Percentiles rank a stretch among this genome's conserved stretches.
phyloP scores from a whole-genome alignment of 257 asterid species.

The Nicotiana obtusifolia region DNA sequence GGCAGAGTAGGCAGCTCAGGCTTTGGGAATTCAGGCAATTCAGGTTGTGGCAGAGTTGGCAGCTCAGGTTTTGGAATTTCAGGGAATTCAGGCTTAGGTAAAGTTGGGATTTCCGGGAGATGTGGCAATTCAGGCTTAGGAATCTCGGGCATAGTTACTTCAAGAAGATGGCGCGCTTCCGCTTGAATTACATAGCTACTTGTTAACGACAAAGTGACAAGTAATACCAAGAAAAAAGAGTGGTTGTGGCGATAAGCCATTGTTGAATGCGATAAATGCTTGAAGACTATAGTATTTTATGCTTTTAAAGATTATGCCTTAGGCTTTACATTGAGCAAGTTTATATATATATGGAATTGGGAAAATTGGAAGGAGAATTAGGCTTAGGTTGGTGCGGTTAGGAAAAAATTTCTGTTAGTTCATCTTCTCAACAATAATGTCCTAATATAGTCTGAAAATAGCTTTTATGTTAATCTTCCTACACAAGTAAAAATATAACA shows the following conservation, averaged over 20 bases:
- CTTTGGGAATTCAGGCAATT: slow-evolving; percentile 14
- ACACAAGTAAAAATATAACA: neutral
- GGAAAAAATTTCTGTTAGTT: neutral
- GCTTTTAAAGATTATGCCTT: neutral
- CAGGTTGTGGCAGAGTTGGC: slow-evolving; percentile 24
- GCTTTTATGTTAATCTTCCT: too few species aligned
- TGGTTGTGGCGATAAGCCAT: neutral
- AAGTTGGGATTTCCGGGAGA: neutral
- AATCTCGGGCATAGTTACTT: neutral
- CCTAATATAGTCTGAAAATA: neutral
- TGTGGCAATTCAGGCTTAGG: neutral
- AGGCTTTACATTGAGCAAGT: neutral
- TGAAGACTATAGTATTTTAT: neutral
- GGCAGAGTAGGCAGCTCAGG: slow-evolving; percentile 13
- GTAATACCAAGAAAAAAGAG: neutral
- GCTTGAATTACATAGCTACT: neutral
- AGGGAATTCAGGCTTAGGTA: slow-evolving; percentile 12
- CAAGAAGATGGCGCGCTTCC: neutral
- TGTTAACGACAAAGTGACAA: neutral
- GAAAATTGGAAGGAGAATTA: neutral
- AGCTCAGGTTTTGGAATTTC: slow-evolving; percentile 14
- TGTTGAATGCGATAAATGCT: neutral
- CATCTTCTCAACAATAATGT: neutral
- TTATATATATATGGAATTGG: neutral
- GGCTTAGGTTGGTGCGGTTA: neutral